Percentiles rank a stretch among this genome's conserved stretches.
phyloP scores from a whole-genome alignment of 345 rosid genomes.

The Aegle marmelos region DNA sequence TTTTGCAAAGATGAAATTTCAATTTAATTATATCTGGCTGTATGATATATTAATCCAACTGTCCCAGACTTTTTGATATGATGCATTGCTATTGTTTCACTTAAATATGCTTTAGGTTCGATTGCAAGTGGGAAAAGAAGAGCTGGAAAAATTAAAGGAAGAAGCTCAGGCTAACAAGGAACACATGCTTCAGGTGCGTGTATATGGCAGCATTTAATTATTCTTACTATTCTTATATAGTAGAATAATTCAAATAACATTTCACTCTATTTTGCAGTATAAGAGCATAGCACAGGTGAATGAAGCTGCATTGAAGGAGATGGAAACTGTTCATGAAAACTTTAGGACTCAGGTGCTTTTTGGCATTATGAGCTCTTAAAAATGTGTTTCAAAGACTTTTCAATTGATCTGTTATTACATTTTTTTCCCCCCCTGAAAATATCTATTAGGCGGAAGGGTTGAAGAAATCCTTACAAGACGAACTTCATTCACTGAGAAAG shows the following conservation, averaged over 20 bases:
- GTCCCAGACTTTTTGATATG: not conserved
- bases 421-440: not conserved
- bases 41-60: not conserved
- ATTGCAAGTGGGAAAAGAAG: slow-evolving; percentile 59
- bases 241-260: slow-evolving; percentile 15
- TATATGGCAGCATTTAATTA: slow-evolving; percentile 2
- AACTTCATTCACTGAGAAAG: slow-evolving; percentile 61
- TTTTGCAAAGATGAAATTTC: not conserved
- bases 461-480: slow-evolving; percentile 68
- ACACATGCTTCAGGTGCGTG: slow-evolving; percentile 91
- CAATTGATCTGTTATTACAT: not conserved
- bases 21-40: not conserved
- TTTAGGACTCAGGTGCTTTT: slow-evolving; percentile 69
- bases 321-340: slow-evolving; percentile 82
- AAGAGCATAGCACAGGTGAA: slow-evolving; percentile 92
- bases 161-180: slow-evolving; percentile 77
- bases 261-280: slow-evolving; percentile 51
- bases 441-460: slow-evolving; percentile 60
- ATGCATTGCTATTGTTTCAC: slow-evolving; percentile 1
- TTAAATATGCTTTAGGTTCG: slow-evolving; percentile 44
- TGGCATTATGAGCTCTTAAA: slow-evolving; percentile 2
- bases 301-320: slow-evolving; percentile 88
- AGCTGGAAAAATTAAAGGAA: slow-evolving; percentile 62
- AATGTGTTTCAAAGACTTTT: not conserved
- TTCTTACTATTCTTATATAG: not conserved